Evolutionary conservation across 305 asterid species (phyloP), one percentile per base, ranked within the genome.

Genomic region (Stenogyne calaminthoides): DNA sequence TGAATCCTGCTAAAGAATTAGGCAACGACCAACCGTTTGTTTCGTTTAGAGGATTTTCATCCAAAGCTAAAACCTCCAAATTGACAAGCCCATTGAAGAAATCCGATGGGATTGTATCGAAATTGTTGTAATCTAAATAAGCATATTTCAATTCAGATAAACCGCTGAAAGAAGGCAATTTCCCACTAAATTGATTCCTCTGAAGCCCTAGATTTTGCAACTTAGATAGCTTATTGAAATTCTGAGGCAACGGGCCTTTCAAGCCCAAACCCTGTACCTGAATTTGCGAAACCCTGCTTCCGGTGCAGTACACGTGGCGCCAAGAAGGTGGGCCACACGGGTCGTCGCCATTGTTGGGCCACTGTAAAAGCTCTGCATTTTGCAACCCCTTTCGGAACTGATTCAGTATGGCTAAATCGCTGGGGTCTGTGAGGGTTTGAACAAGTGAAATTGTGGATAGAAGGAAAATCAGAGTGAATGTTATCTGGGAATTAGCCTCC

Each of bases 261-360:
- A 93, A 68, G 1, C 97, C 96, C 80, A 91, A 82, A 6, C 83
- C 86, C 61, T 71, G 80, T 19, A 88, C 98, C 81, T 93, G 97
- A 89, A 93, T 89, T 83, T 93, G 98, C 2, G 90, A 49, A 51
- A 93, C 93, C 51, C 96, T 80, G 71, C 65, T 70, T 19, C 78
- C 87, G 6, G 75, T 49, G 65, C 97, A 93, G 64, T 47, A 88
- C 1, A 93, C 47, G 80, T 91, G 93, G 0, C 87, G 89, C 98
- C 97, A 93, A 9, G 75, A 76, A 27, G 96, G 96, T 51, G 97
- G 85, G 14, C 97, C 97, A 69, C 98, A 91, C 1, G 97, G 96
- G 84, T 93, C 95, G 66, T 76, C 83, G 64, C 90, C 83, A 74
- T 75, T 81, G 22, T 71, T 82, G 15, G 95, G 96, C 98, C 97